A percentile compares a stretch with the other conserved stretches of the same genome.
Evolutionary conservation across 805 yeast genomes (phyloP).

Genomic region (Suhomyces vadensis): DNA sequence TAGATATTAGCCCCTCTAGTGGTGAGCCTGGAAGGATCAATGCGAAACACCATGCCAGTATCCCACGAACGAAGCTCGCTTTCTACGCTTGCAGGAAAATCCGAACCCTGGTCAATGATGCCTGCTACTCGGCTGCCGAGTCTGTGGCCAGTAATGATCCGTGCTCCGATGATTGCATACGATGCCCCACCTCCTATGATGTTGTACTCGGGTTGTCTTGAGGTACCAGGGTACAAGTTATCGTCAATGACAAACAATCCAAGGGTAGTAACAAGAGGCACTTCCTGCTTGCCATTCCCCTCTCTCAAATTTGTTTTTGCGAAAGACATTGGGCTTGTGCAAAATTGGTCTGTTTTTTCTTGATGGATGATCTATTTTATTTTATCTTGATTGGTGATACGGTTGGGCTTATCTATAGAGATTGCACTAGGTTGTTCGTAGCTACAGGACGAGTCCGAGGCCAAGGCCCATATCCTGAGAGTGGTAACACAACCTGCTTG

Average conservation of each 20-base stretch:
- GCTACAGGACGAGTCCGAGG: neutral
- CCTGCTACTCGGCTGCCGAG: conserved; percentile 51
- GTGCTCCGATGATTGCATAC: conserved; percentile 73
- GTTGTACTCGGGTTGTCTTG: conserved; percentile 40
- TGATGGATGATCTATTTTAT: neutral
- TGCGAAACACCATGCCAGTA: conserved; percentile 58
- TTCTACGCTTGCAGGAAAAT: conserved; percentile 58
- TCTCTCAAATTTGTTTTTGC: too few relatives aligned
- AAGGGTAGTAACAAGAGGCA: conserved; percentile 52
- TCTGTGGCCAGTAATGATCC: conserved; percentile 48
- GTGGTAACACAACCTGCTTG: too few relatives aligned
- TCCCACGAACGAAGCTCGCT: conserved; percentile 57
- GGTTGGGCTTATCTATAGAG: neutral
- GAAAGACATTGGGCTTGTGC: too few relatives aligned
- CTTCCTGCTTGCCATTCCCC: neutral
- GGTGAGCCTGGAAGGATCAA: conserved; percentile 55
- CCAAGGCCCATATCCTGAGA: neutral
- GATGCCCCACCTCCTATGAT: conserved; percentile 92
- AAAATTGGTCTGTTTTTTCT: neutral
- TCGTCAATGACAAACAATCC: conserved; percentile 94
- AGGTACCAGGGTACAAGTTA: conserved; percentile 54
- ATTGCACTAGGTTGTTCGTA: neutral
- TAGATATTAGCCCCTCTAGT: conserved; percentile 83
- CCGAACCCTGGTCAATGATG: conserved; percentile 77
- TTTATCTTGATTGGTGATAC: neutral